phyloP scores from a whole-genome alignment of 371 early-diverging fungal genomes.

The Circinella minor region DNA sequence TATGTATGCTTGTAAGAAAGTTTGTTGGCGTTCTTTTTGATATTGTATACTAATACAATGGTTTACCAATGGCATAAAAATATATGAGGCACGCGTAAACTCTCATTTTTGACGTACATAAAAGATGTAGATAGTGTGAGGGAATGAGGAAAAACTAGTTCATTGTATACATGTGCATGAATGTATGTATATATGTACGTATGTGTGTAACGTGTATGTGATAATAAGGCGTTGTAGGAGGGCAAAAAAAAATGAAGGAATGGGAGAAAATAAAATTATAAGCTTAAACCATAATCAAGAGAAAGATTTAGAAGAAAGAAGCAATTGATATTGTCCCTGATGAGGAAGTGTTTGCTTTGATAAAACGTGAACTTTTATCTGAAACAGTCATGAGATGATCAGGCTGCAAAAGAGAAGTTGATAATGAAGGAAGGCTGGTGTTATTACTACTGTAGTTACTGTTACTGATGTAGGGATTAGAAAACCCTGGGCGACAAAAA shows the following conservation, averaged over 20 bases:
- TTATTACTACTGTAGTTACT: too few species aligned
- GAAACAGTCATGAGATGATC: neutral
- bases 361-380: conserved; percentile 5
- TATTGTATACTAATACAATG: too few species aligned
- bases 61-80: too few species aligned
- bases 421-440: neutral
- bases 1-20: too few species aligned
- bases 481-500: conserved; percentile 3
- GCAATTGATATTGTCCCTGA: neutral
- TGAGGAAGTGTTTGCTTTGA: neutral
- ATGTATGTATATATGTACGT: neutral
- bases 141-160: too few species aligned
- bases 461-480: neutral
- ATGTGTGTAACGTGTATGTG: neutral
- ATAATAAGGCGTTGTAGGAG: neutral
- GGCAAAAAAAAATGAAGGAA: neutral
- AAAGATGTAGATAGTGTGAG: too few species aligned
- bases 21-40: too few species aligned
- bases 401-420: neutral
- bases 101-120: too few species aligned
- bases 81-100: too few species aligned
- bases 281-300: neutral
- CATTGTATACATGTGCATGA: neutral
- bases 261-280: neutral
- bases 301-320: neutral